phyloP scores from a whole-genome alignment of 371 early-diverging fungal genomes.

The Mycotypha africana region DNA sequence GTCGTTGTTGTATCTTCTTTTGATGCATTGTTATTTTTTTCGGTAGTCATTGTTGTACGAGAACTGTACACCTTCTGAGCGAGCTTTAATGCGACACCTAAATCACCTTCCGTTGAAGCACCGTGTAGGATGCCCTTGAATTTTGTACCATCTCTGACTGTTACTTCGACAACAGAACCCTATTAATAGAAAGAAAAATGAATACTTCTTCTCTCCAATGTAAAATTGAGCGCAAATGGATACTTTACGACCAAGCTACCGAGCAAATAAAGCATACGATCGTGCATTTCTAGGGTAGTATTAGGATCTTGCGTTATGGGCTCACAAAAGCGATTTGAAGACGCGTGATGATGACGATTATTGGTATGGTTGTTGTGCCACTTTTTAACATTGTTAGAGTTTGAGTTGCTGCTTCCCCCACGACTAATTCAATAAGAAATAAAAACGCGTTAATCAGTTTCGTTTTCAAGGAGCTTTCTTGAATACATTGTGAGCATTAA shows the following conservation, averaged over 20 bases:
- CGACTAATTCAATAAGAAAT: conserved; percentile 14
- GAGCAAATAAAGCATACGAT: conserved; percentile 70
- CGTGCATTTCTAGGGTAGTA: conserved; percentile 52
- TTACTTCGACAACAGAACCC: conserved; percentile 75
- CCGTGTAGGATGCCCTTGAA: conserved; percentile 80
- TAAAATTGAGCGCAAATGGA: neutral
- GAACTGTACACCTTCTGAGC: conserved; percentile 46
- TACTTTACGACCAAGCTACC: conserved; percentile 65
- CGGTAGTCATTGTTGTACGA: conserved; percentile 17
- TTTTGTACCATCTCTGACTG: conserved; percentile 56
- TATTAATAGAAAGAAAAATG: conserved; percentile 13
- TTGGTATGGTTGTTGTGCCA: conserved; percentile 5
- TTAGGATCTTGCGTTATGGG: conserved; percentile 17
- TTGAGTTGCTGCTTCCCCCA: conserved; percentile 15
- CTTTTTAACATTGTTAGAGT: conserved; percentile 17
- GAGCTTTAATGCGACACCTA: conserved; percentile 71
- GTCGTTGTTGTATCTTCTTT: too few species aligned
- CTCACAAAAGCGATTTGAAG: neutral
- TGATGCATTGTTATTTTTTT: too few species aligned
- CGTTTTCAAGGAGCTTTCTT: neutral
- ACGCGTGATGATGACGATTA: conserved; percentile 12
- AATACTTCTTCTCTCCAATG: too few species aligned
- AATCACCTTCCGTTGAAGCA: conserved; percentile 66
- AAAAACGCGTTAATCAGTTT: too few species aligned
- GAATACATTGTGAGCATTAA: neutral